Evolutionary conservation across 2,329 filamentous ascomycete species (phyloP).

Genomic region (Phaeoacremonium minimum): DNA sequence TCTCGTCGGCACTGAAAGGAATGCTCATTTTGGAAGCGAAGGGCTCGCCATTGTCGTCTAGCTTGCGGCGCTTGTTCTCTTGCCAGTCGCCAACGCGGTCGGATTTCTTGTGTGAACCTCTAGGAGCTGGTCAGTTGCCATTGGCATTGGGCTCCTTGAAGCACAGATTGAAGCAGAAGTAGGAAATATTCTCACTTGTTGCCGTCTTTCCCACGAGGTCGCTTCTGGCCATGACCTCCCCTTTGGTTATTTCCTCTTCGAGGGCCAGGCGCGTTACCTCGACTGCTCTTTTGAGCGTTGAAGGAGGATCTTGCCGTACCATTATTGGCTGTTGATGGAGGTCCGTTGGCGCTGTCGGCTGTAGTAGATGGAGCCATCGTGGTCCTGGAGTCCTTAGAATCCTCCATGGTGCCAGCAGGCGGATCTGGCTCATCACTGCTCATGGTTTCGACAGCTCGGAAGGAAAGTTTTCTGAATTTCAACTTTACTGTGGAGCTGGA

Average conservation of each 20-base stretch:
- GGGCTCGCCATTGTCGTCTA: conserved; percentile 20
- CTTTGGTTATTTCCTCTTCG: not conserved
- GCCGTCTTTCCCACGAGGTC: not conserved
- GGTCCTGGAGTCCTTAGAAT: too few relatives aligned
- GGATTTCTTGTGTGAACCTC: not conserved
- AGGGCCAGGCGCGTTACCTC: not conserved
- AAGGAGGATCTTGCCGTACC: too few relatives aligned
- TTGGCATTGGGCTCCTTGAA: not conserved
- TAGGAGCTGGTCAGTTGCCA: not conserved
- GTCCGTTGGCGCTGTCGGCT: too few relatives aligned
- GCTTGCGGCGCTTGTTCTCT: conserved; percentile 3
- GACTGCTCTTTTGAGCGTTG: not conserved
- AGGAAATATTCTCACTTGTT: not conserved
- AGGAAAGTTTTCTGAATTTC: too few relatives aligned
- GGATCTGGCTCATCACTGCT: too few relatives aligned
- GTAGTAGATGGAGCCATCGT: too few relatives aligned
- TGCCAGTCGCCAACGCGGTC: not conserved
- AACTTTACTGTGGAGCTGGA: too few relatives aligned
- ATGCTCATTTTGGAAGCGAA: conserved; percentile 51
- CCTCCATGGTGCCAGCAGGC: too few relatives aligned
- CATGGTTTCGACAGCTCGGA: too few relatives aligned
- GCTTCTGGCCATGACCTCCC: not conserved
- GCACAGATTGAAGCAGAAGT: not conserved
- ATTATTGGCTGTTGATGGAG: too few relatives aligned
- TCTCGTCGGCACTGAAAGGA: conserved; percentile 69